Conservation (phyloP, 2,329 filamentous ascomycete species). For the Xylariaceae sp. region DNA sequence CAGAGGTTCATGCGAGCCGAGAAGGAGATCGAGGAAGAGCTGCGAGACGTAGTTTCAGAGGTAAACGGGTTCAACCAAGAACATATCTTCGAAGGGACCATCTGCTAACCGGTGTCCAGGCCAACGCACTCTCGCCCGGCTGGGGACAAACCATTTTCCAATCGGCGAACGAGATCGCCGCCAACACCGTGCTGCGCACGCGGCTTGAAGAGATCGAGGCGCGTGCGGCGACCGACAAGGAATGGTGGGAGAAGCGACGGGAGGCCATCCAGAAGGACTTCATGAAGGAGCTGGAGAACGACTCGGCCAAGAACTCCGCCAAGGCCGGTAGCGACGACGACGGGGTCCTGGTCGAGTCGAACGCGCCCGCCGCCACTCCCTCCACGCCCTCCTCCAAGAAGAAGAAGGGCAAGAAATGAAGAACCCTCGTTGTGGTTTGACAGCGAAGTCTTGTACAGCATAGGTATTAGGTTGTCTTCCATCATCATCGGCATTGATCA, state of each 20-base stretch:
- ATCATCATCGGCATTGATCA: conserved; percentile 8
- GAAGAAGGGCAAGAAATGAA: conserved; percentile 68
- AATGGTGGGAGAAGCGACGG: conserved; percentile 90
- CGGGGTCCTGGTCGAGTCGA: conserved; percentile 73
- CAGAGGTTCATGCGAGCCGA: conserved; percentile 89
- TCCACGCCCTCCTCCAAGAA: conserved; percentile 49
- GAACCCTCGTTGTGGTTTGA: not conserved
- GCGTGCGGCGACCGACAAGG: conserved; percentile 73
- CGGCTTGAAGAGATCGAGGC: conserved; percentile 76
- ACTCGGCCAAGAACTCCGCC: conserved; percentile 42
- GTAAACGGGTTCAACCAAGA: conserved; percentile 37
- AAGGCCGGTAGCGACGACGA: conserved; percentile 66
- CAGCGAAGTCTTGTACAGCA: conserved; percentile 14
- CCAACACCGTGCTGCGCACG: conserved; percentile 76
- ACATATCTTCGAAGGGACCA: not conserved
- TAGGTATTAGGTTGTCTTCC: conserved; percentile 13
- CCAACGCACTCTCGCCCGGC: conserved; percentile 82
- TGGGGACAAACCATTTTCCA: conserved; percentile 98
- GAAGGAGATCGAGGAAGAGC: conserved; percentile 96
- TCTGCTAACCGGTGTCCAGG: conserved; percentile 52
- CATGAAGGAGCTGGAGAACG: conserved; percentile 80
- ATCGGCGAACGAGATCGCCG: conserved; percentile 91
- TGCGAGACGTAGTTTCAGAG: conserved; percentile 92
- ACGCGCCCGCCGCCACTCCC: conserved; percentile 40
- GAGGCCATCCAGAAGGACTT: conserved; percentile 74